Conservation (phyloP, 176 grass and related monocot genomes). For the Carex parvula region DNA sequence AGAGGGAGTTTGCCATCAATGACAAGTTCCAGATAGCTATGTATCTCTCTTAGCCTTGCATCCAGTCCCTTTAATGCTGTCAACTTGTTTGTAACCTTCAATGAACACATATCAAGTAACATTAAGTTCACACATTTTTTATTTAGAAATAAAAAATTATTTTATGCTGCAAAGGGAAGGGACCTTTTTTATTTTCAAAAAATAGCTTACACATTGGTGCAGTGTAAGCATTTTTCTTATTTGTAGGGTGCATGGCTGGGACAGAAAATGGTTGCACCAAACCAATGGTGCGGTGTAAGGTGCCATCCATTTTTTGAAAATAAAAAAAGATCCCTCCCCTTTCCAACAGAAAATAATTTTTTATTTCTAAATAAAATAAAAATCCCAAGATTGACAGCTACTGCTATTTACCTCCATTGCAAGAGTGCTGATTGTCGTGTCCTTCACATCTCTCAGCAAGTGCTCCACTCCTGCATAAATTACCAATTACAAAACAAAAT, state of each 20-base stretch:
- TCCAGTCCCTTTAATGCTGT: conserved; percentile 83
- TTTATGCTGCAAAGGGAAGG: too few relatives aligned
- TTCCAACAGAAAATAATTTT: too few relatives aligned
- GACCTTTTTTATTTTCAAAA: too few relatives aligned
- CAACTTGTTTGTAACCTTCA: conserved; percentile 82
- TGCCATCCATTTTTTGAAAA: too few relatives aligned
- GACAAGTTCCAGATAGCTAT: conserved; percentile 80
- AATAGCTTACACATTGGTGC: too few relatives aligned
- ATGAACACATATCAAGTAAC: background rate
- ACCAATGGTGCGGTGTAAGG: too few relatives aligned
- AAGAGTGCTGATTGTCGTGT: conserved; percentile 96
- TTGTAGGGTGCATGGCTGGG: too few relatives aligned
- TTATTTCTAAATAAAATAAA: too few relatives aligned
- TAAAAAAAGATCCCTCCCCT: too few relatives aligned
- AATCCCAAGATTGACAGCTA: conserved; percentile 2
- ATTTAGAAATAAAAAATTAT: too few relatives aligned
- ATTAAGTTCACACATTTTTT: background rate
- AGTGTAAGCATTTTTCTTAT: too few relatives aligned
- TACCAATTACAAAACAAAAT: conserved; percentile 4
- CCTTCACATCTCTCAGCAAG: conserved; percentile 93
- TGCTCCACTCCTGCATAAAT: conserved; percentile 76
- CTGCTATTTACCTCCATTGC: conserved; percentile 69
- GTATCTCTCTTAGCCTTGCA: conserved; percentile 79
- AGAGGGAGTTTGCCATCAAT: conserved; percentile 87
- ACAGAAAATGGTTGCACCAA: too few relatives aligned